phyloP scores from a whole-genome alignment of 2,329 filamentous ascomycete genomes.

The Zelopaecilomyces penicillatus region DNA sequence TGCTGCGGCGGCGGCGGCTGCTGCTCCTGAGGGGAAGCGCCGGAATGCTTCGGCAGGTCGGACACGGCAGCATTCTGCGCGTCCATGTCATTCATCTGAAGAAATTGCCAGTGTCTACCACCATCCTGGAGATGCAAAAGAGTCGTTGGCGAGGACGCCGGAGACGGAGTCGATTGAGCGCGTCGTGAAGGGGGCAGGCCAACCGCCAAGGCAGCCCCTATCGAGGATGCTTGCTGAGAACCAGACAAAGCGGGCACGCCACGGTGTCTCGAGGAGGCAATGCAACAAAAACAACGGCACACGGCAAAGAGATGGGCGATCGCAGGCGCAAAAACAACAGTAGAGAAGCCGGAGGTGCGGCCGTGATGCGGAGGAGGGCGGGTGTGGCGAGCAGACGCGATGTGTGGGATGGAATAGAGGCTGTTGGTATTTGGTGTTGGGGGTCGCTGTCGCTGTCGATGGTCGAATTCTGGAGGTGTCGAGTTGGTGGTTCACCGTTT shows the following conservation, averaged over 20 bases:
- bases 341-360: too few relatives aligned
- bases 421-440: too few relatives aligned
- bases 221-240: slow-evolving; percentile 1
- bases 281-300: too few relatives aligned
- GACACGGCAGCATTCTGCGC: slow-evolving; percentile 59
- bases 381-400: too few relatives aligned
- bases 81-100: slow-evolving; percentile 59
- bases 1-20: slow-evolving; percentile 13
- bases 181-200: slow-evolving; percentile 3
- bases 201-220: slow-evolving; percentile 4
- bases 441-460: too few relatives aligned
- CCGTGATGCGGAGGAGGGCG: too few relatives aligned
- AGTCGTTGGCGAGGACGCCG: slow-evolving; percentile 8
- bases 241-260: background rate
- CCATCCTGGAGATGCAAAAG: slow-evolving; percentile 43
- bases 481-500: too few relatives aligned
- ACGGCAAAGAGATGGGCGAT: too few relatives aligned
- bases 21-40: slow-evolving; percentile 43
- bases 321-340: too few relatives aligned
- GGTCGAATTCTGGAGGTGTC: too few relatives aligned
- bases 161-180: slow-evolving; percentile 7
- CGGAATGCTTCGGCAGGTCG: slow-evolving; percentile 50
- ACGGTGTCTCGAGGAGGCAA: background rate
- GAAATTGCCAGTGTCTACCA: slow-evolving; percentile 42
- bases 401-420: too few relatives aligned